Percentiles rank a stretch among this genome's conserved stretches.
Conservation (phyloP, 2,329 filamentous ascomycete species). For the Colletotrichum coccodes region DNA sequence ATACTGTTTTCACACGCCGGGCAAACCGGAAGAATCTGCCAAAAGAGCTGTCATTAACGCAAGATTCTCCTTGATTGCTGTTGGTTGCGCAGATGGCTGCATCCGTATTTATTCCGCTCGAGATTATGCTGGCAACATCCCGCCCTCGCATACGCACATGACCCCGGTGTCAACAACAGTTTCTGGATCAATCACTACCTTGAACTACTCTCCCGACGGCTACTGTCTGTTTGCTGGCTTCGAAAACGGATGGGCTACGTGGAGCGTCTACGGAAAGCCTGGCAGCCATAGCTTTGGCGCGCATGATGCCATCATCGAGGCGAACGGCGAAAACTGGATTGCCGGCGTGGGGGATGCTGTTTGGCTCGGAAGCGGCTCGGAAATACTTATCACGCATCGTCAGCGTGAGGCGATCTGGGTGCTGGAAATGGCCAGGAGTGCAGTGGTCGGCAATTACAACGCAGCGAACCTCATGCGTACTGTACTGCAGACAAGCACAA, state of each 20-base stretch:
- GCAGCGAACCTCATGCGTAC: conserved; percentile 91
- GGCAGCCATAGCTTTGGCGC: conserved; percentile 85
- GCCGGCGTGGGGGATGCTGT: conserved; percentile 79
- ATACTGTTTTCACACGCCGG: conserved; percentile 87
- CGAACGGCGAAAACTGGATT: conserved; percentile 87
- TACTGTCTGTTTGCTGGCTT: conserved; percentile 97
- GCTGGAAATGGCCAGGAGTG: conserved; percentile 92
- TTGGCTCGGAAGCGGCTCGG: conserved; percentile 90
- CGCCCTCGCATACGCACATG: conserved; percentile 81
- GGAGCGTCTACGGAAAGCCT: conserved; percentile 96
- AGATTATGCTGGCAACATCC: conserved; percentile 94
- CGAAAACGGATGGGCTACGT: conserved; percentile 91
- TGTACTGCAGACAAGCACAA: conserved; percentile 86
- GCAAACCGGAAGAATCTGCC: conserved; percentile 68
- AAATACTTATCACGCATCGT: conserved; percentile 80
- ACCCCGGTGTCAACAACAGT: conserved; percentile 73
- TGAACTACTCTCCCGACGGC: conserved; percentile 93
- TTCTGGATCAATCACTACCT: conserved; percentile 77
- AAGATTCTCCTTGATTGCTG: conserved; percentile 90
- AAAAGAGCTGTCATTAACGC: conserved; percentile 88
- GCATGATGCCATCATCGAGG: conserved; percentile 70
- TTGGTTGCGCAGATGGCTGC: conserved; percentile 82
- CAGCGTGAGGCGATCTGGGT: conserved; percentile 84
- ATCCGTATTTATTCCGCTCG: conserved; percentile 92
- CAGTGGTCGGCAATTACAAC: conserved; percentile 91